Evolutionary conservation across 345 rosid genomes (phyloP).

Genomic region (Hypericum androsaemum): DNA sequence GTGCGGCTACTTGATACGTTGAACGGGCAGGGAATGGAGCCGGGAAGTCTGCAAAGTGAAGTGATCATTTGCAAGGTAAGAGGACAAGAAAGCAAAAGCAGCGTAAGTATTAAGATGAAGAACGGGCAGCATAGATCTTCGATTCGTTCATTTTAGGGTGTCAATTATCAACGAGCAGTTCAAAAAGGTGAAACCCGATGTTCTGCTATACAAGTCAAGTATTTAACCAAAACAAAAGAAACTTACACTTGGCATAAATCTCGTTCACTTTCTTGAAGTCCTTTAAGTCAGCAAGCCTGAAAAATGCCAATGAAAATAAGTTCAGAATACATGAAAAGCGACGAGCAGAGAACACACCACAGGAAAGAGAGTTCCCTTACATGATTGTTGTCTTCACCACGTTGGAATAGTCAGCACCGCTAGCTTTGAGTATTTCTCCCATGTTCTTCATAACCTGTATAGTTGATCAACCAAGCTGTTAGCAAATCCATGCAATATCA

Average conservation of each 20-base stretch:
- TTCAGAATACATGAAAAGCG: no score
- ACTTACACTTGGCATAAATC: slow-evolving; percentile 90
- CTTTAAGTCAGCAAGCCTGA: slow-evolving; percentile 83
- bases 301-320: slow-evolving; percentile 4
- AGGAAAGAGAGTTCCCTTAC: slow-evolving; percentile 16
- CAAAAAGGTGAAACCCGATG: not conserved
- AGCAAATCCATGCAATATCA: not conserved
- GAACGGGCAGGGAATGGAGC: slow-evolving; percentile 80
- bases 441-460: slow-evolving; percentile 44
- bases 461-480: not conserved
- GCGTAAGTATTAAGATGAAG: not conserved
- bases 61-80: not conserved
- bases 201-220: not conserved
- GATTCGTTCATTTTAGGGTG: not conserved
- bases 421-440: slow-evolving; percentile 54
- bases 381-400: slow-evolving; percentile 59
- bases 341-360: not conserved
- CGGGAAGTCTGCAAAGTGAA: slow-evolving; percentile 59
- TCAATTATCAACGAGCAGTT: not conserved
- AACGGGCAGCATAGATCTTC: not conserved
- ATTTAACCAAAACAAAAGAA: not conserved
- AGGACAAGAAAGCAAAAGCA: no score
- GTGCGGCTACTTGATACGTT: slow-evolving; percentile 89
- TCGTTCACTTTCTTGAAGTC: slow-evolving; percentile 96
- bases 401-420: slow-evolving; percentile 44